phyloP scores from a whole-genome alignment of 345 rosid genomes.

The Populus simonii region DNA sequence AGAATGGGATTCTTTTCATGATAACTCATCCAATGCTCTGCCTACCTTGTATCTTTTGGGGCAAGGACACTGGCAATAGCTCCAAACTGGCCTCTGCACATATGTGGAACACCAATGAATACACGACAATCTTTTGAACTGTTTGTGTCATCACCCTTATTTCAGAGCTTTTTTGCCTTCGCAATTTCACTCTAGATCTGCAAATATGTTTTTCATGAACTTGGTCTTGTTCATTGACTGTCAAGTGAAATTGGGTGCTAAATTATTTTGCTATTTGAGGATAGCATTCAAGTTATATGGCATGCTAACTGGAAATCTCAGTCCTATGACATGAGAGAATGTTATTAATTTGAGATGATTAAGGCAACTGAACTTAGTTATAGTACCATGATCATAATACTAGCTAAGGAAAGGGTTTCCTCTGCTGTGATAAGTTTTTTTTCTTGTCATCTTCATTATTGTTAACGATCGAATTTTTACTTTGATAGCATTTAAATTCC shows the following conservation, averaged over 20 bases:
- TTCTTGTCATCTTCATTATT: no score
- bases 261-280: constrained; percentile 32
- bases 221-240: background rate
- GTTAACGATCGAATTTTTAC: no score
- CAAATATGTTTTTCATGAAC: background rate
- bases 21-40: background rate
- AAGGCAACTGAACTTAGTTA: no score
- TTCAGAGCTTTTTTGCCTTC: background rate
- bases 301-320: constrained; percentile 93
- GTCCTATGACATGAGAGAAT: constrained; percentile 95
- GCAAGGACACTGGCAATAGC: background rate
- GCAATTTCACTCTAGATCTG: background rate
- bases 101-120: background rate
- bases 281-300: constrained; percentile 99
- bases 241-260: background rate
- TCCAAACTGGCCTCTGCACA: background rate
- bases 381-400: no score
- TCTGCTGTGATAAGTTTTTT: no score
- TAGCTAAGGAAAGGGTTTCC: no score
- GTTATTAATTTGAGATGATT: constrained; percentile 10
- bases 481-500: no score
- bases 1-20: background rate
- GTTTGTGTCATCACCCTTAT: background rate
- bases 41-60: background rate
- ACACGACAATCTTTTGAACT: background rate